Evolutionary conservation across 2,329 filamentous ascomycete species (phyloP), one percentile per base, ranked within the genome.

Genomic region (Diaporthe amygdali): DNA sequence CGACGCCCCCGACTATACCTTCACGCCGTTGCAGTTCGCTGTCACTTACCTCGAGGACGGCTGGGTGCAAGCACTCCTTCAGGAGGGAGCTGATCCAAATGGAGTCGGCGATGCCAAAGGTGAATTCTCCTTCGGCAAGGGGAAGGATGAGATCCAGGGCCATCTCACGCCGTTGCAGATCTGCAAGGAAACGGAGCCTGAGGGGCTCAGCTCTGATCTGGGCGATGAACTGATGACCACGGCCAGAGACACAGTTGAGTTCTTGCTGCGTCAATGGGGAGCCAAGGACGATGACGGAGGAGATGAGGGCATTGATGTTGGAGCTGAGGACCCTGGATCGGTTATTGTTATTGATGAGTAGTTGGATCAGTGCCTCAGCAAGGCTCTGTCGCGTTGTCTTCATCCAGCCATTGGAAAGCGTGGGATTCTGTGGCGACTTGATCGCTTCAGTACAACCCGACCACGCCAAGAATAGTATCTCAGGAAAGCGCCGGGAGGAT

Each of bases 21-120:
- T 66, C 51, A 71, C 69, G 22, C 69, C 69, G 2, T 25, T 71
- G 3, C 69, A 71, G 12, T 37, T 71, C 22, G 69, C 69, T 25
- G 66, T 55, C 32, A 37, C 17, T 20, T 22, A 51, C 5, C 44
- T 67, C 14, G 61, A 71, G 20, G 39, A 22, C 1, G 4, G 15
- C 5, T 67, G 61, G 69, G 69, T 71, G 17, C 2, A 44, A 0
- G 56, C 27, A 1, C 25, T 70, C 1, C 46, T 70, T 25, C 20
- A 3, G 4, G 37, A 39, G n/a, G 30, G 37, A 2, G 56, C 68
- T 0, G 15, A 66, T 17, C 55, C 47, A 44, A 44, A 66, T 2
- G 68, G 37, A 14, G 14, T 10, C 3, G 68, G 68, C 2, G 8
- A 12, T 2, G 1, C 17, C n/a, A n/a, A 25, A 0, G 68, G 68